Conservation (phyloP, 2,329 filamentous ascomycete genomes). For the Apiospora phragmitis region DNA sequence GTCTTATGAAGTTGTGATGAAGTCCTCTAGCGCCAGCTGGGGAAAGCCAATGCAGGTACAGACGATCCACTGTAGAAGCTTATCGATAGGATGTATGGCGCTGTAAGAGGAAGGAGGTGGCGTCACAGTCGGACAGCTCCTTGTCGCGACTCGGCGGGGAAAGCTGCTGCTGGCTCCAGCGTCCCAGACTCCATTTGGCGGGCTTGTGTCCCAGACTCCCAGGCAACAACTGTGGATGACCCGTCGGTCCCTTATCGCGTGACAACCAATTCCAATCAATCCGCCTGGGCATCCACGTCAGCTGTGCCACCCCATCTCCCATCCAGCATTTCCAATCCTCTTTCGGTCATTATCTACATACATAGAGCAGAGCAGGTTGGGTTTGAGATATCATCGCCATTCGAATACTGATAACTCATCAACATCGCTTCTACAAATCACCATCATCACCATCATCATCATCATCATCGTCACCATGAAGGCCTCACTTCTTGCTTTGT, state of each 20-base stretch:
- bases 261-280: background rate
- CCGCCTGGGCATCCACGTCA: background rate
- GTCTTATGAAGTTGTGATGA: background rate
- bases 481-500: conserved; percentile 53
- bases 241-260: background rate
- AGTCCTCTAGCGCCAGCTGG: background rate
- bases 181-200: background rate
- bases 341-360: background rate
- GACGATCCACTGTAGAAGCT: background rate
- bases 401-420: background rate
- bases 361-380: background rate
- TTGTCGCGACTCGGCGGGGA: background rate
- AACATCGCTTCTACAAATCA: background rate
- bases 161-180: background rate
- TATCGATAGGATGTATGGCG: background rate
- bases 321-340: background rate
- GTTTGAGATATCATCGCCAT: background rate
- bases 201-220: background rate
- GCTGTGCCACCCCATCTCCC: background rate
- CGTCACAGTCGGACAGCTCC: background rate
- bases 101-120: background rate
- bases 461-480: conserved; percentile 28
- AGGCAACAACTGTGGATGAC: background rate
- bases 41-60: background rate
- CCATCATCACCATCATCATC: background rate